phyloP scores from a whole-genome alignment of 202 grass and related monocot genomes.

The Brachypodium distachyon region DNA sequence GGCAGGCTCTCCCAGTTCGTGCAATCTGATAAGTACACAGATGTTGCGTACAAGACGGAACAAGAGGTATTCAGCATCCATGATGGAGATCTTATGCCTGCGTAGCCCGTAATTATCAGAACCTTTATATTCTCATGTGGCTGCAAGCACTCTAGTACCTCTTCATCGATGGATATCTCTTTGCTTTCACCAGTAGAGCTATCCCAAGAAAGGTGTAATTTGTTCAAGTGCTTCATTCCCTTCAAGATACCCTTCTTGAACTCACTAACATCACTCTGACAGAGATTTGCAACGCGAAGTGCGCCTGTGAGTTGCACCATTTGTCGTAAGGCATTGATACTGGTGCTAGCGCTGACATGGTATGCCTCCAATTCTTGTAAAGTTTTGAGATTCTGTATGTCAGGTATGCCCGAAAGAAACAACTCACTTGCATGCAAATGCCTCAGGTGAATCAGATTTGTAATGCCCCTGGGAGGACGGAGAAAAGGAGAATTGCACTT shows the following conservation, averaged over 20 bases:
- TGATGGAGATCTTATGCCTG: conserved; percentile 1
- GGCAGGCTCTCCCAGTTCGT: conserved; percentile 24
- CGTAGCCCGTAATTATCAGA: conserved; percentile 19
- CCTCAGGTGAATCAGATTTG: conserved; percentile 14
- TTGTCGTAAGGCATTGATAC: neutral
- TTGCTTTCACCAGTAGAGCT: neutral
- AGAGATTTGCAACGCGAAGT: conserved; percentile 14
- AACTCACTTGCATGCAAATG: conserved; percentile 22
- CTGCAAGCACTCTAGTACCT: conserved; percentile 27
- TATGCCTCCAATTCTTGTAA: conserved; percentile 28
- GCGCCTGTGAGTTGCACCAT: conserved; percentile 29
- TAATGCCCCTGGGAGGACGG: conserved; percentile 9
- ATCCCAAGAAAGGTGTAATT: conserved; percentile 27
- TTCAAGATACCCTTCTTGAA: conserved; percentile 26
- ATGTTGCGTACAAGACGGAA: conserved; percentile 4
- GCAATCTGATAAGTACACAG: conserved; percentile 17
- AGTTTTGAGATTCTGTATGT: conserved; percentile 10
- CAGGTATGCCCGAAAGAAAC: conserved; percentile 14
- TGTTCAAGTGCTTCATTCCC: conserved; percentile 23
- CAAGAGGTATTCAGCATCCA: conserved; percentile 20
- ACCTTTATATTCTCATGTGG: conserved; percentile 25
- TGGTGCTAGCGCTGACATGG: neutral
- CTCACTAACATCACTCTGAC: neutral
- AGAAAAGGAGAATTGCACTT: conserved; percentile 11
- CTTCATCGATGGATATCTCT: conserved; percentile 18